A percentile compares a stretch with the other conserved stretches of the same genome.
phyloP scores from a whole-genome alignment of 768 basidiomycete species.

The Cyclocybe cylindracea region DNA sequence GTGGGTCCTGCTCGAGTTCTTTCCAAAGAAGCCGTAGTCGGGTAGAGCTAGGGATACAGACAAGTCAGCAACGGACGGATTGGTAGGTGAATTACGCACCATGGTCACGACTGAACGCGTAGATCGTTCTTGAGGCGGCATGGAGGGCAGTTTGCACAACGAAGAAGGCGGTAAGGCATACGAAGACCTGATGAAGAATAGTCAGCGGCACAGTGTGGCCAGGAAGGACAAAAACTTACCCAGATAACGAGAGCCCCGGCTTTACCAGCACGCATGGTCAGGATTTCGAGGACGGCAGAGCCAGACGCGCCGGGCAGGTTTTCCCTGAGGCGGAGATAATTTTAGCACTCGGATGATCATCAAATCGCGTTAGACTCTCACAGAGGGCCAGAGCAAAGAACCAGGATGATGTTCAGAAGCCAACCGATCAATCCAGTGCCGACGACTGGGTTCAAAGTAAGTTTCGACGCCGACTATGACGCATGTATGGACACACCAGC shows the following conservation, averaged over 20 bases:
- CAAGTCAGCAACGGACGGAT: neutral
- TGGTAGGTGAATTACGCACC: conserved; percentile 33
- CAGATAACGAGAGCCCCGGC: conserved; percentile 77
- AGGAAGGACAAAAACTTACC: conserved; percentile 38
- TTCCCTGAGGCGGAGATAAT: conserved; percentile 35
- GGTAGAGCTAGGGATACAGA: conserved; percentile 53
- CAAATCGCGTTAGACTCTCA: conserved; percentile 29
- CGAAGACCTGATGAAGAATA: conserved; percentile 48
- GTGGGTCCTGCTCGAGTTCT: conserved; percentile 58
- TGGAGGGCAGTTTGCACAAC: conserved; percentile 82
- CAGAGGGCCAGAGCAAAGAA: conserved; percentile 83
- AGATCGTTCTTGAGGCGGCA: conserved; percentile 79
- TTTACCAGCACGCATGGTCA: conserved; percentile 74
- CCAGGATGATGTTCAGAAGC: conserved; percentile 83
- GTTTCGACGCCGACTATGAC: neutral
- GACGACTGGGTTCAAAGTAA: conserved; percentile 44
- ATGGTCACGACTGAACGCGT: conserved; percentile 82
- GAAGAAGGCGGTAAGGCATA: conserved; percentile 87
- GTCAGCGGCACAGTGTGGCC: neutral
- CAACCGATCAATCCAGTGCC: conserved; percentile 81
- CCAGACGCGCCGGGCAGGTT: conserved; percentile 70
- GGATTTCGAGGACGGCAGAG: conserved; percentile 79
- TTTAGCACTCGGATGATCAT: neutral
- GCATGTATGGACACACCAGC: conserved; percentile 36
- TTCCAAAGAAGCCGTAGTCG: conserved; percentile 77